Percentiles rank a stretch among this genome's conserved stretches.
These are phyloP conservation scores for Fraxinus latifolia DNA, from an alignment of 305 asterid species.

Conservation along the genomic window DNA sequence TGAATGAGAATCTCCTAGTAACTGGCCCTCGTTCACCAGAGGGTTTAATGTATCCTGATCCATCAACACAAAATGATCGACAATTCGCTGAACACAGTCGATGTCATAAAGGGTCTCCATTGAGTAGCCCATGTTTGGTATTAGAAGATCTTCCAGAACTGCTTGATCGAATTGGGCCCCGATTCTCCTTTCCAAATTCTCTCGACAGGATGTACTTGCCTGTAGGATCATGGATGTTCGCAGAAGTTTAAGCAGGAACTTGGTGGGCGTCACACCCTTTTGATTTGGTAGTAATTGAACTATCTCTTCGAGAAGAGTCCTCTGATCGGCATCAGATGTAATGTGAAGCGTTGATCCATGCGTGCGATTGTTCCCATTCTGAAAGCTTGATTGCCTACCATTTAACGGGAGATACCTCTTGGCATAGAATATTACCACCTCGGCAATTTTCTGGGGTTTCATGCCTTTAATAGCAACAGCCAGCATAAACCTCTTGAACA, in stretches of 20 bases:
- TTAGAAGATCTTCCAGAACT: conserved; percentile 37
- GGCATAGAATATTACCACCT: conserved; percentile 35
- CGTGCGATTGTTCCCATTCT: not conserved
- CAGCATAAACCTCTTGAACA: conserved; percentile 35
- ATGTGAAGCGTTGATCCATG: conserved; percentile 13
- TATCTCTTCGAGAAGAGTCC: conserved; percentile 43
- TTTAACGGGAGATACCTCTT: conserved; percentile 37
- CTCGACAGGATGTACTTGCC: conserved; percentile 30
- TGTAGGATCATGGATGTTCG: conserved; percentile 34
- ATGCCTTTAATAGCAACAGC: conserved; percentile 32
- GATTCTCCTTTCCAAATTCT: conserved; percentile 37
- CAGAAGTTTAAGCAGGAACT: conserved; percentile 40
- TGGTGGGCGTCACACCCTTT: conserved; percentile 36
- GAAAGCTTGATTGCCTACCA: conserved; percentile 25
- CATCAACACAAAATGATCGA: conserved; percentile 42
- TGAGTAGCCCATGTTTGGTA: conserved; percentile 37
- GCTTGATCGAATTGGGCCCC: conserved; percentile 49
- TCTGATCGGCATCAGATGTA: conserved; percentile 38
- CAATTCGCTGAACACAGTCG: conserved; percentile 46
- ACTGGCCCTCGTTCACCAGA: conserved; percentile 23
- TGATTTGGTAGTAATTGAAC: conserved; percentile 41
- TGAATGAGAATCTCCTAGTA: conserved; percentile 24
- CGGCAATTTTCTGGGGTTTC: conserved; percentile 27
- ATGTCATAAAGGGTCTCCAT: conserved; percentile 45
- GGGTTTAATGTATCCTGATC: conserved; percentile 23